Evolutionary conservation across 192 early-diverging fungal species (phyloP), one percentile per base, ranked within the genome.

Genomic region (Linnemannia elongata): DNA sequence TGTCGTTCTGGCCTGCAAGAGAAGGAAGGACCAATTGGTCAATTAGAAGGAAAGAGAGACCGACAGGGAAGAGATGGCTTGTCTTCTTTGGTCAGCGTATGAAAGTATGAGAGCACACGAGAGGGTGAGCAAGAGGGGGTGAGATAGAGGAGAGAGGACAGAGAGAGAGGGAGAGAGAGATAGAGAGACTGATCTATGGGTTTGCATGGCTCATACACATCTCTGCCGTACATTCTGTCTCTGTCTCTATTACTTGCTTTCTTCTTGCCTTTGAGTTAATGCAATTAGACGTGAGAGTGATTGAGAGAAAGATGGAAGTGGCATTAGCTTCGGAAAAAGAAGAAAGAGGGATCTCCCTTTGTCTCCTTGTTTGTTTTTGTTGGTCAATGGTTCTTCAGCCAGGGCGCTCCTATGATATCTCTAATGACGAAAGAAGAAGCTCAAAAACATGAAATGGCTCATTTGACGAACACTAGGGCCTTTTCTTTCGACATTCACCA

Each of bases 61-160:
- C 1, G 60, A 66, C 12, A 27, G 52, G 7, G 57, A n/a, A 27
- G n/a, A 24, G 55, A 57, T 27, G 27, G 13, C n/a, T 57, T 9
- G 55, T 57, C 55, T 57, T 27, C 27, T 6, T 57, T 57, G 24
- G 22, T 27, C n/a, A 1, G 5, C 10, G 55, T 57, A 27, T 27
- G 60, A 33, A 33, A 33, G 60, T 66, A 33, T 66, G 60, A 66
- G 60, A 66, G 60, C 60, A 72, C 38, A n/a, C 41, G 70, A 72
- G 10, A 72, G 36, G 27, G 7, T 42, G 2, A 41, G 20, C 5
- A 17, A 72, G 70, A 72, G 70, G 22, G 5, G 24, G 33, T 24
- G 33, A 66, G 35, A 24, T 35, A n/a, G 36, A 42, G 44, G 35
- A n/a, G n/a, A n/a, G n/a, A n/a, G n/a, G n/a, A n/a, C n/a, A n/a